Conservation (phyloP, 1,284 basidiomycete species). For the Puccinia horiana region DNA sequence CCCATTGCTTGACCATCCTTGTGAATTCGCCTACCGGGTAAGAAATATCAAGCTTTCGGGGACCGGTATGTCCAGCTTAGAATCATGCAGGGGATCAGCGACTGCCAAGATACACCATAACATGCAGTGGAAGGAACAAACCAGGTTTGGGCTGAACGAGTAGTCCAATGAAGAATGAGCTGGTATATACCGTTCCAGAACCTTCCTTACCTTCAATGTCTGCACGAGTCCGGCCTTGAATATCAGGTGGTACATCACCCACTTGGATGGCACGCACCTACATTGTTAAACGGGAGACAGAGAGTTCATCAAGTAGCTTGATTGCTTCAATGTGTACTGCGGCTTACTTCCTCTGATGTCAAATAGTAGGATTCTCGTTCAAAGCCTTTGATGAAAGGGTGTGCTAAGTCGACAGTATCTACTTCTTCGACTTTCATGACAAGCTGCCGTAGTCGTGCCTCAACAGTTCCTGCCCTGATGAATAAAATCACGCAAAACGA, state of each 20-base stretch:
- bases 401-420: constrained; percentile 84
- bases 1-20: constrained; percentile 93
- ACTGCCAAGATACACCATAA: constrained; percentile 57
- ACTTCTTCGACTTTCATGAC: constrained; percentile 97
- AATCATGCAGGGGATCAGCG: not conserved
- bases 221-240: constrained; percentile 73
- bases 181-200: constrained; percentile 78
- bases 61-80: constrained; percentile 55
- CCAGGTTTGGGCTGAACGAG: constrained; percentile 86
- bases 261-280: constrained; percentile 86
- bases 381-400: constrained; percentile 93
- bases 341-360: constrained; percentile 67
- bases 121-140: constrained; percentile 64
- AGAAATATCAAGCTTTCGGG: constrained; percentile 80
- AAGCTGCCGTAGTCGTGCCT: constrained; percentile 89
- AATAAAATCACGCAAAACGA: constrained; percentile 29
- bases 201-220: constrained; percentile 77
- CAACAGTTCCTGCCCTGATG: constrained; percentile 88
- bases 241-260: constrained; percentile 75
- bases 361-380: constrained; percentile 81
- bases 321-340: constrained; percentile 52
- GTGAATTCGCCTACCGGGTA: constrained; percentile 95
- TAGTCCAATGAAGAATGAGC: constrained; percentile 95
- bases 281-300: too few species aligned
- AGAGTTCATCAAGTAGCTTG: not conserved